Percentiles rank a stretch among this genome's conserved stretches.
Evolutionary conservation across 2,329 filamentous ascomycete species (phyloP).

Genomic region (Pseudogymnoascus sp.): DNA sequence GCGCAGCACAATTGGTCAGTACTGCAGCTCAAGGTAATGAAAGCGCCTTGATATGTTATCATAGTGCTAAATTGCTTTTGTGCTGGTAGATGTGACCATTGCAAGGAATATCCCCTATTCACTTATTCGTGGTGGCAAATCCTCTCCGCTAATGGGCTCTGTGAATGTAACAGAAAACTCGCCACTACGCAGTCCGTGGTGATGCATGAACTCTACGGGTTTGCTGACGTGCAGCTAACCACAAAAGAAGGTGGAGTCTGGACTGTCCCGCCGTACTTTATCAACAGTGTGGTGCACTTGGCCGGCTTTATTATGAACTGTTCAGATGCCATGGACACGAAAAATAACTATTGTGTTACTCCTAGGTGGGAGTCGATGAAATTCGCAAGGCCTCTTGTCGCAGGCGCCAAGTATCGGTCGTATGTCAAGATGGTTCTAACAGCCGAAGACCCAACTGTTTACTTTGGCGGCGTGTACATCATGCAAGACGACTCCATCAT

Average conservation of each 20-base stretch:
- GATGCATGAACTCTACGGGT: slow-evolving; percentile 18
- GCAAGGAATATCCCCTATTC: too few relatives aligned
- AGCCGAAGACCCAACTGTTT: slow-evolving; percentile 24
- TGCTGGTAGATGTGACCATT: too few relatives aligned
- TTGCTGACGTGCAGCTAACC: slow-evolving; percentile 23
- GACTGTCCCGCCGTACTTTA: slow-evolving; percentile 17
- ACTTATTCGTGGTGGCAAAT: too few relatives aligned
- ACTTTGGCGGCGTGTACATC: slow-evolving; percentile 31
- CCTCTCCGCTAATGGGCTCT: too few relatives aligned
- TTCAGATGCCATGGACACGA: slow-evolving; percentile 20
- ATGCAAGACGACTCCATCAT: slow-evolving; percentile 30
- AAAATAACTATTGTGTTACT: slow-evolving; percentile 22
- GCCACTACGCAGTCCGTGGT: slow-evolving; percentile 24
- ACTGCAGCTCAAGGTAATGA: too few relatives aligned
- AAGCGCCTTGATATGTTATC: too few relatives aligned
- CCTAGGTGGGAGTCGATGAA: slow-evolving; percentile 23
- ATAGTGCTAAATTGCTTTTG: too few relatives aligned
- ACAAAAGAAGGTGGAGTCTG: slow-evolving; percentile 16
- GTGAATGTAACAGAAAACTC: too few relatives aligned
- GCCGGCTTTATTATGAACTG: slow-evolving; percentile 21
- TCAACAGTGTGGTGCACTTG: slow-evolving; percentile 17
- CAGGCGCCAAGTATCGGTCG: slow-evolving; percentile 18
- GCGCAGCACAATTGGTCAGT: too few relatives aligned
- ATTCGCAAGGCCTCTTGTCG: slow-evolving; percentile 17
- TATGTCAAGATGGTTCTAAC: slow-evolving; percentile 27